Evolutionary conservation across 768 basidiomycete genomes (phyloP), one percentile per base, ranked within the genome.

Genomic region (Gymnopilus junonius): DNA sequence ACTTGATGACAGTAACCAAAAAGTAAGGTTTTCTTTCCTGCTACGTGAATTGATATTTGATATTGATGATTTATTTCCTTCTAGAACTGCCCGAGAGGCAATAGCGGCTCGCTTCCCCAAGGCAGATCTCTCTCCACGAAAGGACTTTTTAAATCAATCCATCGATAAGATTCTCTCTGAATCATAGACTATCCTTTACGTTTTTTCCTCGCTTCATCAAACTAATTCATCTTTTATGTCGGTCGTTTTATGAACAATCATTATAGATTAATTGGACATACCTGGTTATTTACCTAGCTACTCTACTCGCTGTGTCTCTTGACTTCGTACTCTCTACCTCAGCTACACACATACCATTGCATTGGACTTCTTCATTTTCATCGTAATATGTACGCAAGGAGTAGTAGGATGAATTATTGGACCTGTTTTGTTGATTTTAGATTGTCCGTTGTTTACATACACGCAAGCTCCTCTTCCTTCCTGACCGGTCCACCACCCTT

Each of bases 1-100:
- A 98, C 75, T 76, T 97, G 72, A 97, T 97, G 96, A 91, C 88
- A 59, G 94, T 97, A 63, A 95, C 94, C 74, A 95, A 95, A 85
- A 95, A 94, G 93, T 96, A 71, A 75, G 93, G 81, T 31, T 55
- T 8, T 3, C 61, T 64, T n/a, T 58, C 29, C 27, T 34, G 27
- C 23, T 53, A 25, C 5, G 23, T 61, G 32, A 14, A 42, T 8
- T 50, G 31, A 59, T n/a, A n/a, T n/a, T n/a, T n/a, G n/a, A n/a
- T 35, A 23, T 61, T 65, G n/a, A 58, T 62, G 32, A 55, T 61
- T 35, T 39, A 4, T 35, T 45, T 63, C 46, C 48, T 61, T 51
- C 17, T 66, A 95, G 93, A 81, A 93, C 94, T 68, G 87, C 95
- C 8, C 88, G 97, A 50, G 94, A 97, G 70, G 94, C 94, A 14